A percentile compares a stretch with the other conserved stretches of the same genome.
These are phyloP conservation scores for Saccharomycopsis selenospora DNA, from an alignment of 805 yeast genomes.

Conservation along the genomic window DNA sequence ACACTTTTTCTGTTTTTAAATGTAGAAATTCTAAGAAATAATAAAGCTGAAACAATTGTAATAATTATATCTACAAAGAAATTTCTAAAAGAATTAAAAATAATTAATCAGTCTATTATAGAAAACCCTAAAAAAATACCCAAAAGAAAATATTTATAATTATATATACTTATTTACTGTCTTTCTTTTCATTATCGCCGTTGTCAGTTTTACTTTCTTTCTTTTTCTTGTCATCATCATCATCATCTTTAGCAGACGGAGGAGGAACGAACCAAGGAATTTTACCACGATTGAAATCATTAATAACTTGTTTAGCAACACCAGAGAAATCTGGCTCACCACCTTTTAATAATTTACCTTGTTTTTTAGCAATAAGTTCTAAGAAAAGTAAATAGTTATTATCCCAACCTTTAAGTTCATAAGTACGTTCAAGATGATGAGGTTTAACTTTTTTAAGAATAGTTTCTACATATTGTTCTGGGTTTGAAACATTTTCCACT, in stretches of 20 bases:
- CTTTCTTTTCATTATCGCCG: too few relatives aligned
- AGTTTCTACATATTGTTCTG: slow-evolving; percentile 92
- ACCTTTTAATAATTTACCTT: slow-evolving; percentile 88
- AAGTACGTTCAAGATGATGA: slow-evolving; percentile 90
- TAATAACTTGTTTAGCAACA: slow-evolving; percentile 81
- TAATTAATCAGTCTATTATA: too few relatives aligned
- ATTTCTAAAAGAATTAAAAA: too few relatives aligned
- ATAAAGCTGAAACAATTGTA: too few relatives aligned
- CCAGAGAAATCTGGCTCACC: slow-evolving; percentile 97
- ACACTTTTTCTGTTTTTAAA: too few relatives aligned
- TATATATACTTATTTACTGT: too few relatives aligned
- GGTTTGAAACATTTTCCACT: slow-evolving; percentile 93
- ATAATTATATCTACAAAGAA: too few relatives aligned
- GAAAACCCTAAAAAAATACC: too few relatives aligned
- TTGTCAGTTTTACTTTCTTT: slow-evolving; percentile 32
- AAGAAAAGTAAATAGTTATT: slow-evolving; percentile 67
- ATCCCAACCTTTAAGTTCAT: slow-evolving; percentile 87
- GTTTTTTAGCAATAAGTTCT: slow-evolving; percentile 86
- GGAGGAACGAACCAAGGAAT: slow-evolving; percentile 98
- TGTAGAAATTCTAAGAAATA: too few relatives aligned
- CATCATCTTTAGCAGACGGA: slow-evolving; percentile 48
- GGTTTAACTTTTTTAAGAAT: slow-evolving; percentile 77
- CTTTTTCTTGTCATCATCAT: slow-evolving; percentile 42
- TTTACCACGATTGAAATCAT: slow-evolving; percentile 94
- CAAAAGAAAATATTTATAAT: too few relatives aligned